Base-by-base conservation (phyloP, 2,329 filamentous ascomycete species). In the Pseudocercospora macadamiae region DNA sequence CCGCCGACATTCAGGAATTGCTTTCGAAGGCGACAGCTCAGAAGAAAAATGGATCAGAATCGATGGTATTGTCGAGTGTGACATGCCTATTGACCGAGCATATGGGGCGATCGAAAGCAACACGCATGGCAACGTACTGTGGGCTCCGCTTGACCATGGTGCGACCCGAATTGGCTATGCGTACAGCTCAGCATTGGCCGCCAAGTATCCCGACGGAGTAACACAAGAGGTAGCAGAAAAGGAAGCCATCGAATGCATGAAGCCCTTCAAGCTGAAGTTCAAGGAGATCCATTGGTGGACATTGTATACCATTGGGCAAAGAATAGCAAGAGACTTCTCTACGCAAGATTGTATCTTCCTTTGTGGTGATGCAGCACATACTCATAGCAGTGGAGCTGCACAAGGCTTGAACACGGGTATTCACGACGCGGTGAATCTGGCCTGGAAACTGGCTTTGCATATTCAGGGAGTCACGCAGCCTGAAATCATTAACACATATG, bases 11-110 rank as follows among this genome's bases (percentile, higher is more conserved):
- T 73, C 80, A 39, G 69, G 72, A 12, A 79, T 83, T 18, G 75
- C 78, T 0, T 82, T 82, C 55, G 79, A 82, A 51, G 80, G 80
- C 12, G 77, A 76, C 18, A 78, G 73, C 10, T 77, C 75, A 4
- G 78, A 82, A 60, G 79, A 83, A 61, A 78, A 78, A 62, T 83
- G 81, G 82, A 78, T 83, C n/a, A 74, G 81, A 12, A 77, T 83
- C 39, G 81, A 83, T 62, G 81, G 81, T 1, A 68, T 77, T 1
- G 66, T 82, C 28, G 74, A 78, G 57, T 82, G 79, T 0, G 74
- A 80, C 57, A 70, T 83, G 3, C 32, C 32, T 4, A 16, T 14
- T 36, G 32, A 12, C 14, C 32, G 32, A 12, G 16, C 32, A 36
- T 36, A 14, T 36, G 32, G 32, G 12, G 16, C 12, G 12, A 14